Base-by-base conservation (phyloP, 23 red algal species). In the Gracilaria gracilis region DNA sequence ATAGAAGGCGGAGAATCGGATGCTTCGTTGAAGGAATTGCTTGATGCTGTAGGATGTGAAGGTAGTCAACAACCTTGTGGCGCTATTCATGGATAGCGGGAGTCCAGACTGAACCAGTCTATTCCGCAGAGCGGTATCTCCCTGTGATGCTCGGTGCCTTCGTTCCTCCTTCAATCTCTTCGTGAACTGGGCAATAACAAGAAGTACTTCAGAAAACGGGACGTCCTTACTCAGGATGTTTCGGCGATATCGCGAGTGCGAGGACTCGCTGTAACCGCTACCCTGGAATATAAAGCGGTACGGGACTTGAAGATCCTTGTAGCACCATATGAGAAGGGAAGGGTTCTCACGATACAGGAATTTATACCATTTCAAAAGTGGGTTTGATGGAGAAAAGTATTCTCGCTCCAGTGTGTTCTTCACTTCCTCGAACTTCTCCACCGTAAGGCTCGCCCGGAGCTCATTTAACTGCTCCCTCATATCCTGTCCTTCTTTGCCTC, bases 281-380 rank as follows among this genome's bases (percentile, higher is more conserved):
- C 51, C 51, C 51, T 55, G 59, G 46, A 80, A 80, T 6, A 80
- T 5, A 38, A 48, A 80, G 15, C 75, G 13, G 16, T 54, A 28
- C n/a, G 75, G 47, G 5, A 80, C 25, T 9, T 48, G 17, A 9
- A 34, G 42, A 33, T 80, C 55, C 28, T 34, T 49, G 46, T 80
- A 80, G 23, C 34, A 57, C 11, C 15, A 16, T 24, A 80, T 33
- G 4, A 55, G 0, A 0, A 54, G 19, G 17, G 29, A 34, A 13
- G 17, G 31, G 2, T 33, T 80, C 9, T 80, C 31, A 0, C 39
- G 55, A 17, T 80, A 80, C 2, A 80, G 42, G 23, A 57, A 80
- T 46, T 57, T 80, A 46, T 57, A 80, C 75, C 47, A 80, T 19
- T 31, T 5, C 33, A 46, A 46, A 9, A 49, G 75, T 33, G 14